Base-by-base conservation (phyloP, 2,329 filamentous ascomycete genomes). In the Trichoderma aggressivum region DNA sequence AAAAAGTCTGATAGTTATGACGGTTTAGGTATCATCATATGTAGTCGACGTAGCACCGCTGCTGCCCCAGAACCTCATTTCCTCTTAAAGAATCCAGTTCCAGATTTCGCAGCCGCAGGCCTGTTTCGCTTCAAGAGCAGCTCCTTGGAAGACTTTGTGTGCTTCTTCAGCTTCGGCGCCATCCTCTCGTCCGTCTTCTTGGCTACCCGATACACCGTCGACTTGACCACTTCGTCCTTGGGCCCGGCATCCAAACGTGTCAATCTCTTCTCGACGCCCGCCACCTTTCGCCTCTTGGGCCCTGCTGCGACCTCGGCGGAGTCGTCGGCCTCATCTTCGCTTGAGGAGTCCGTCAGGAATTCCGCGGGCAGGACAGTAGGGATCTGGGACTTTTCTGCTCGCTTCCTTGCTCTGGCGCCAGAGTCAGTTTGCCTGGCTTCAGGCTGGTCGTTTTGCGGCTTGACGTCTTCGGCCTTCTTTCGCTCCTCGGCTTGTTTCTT, bases 401-500 rank as follows among this genome's bases (percentile, higher is more conserved):
- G 79, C 64, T 75, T 76, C 65, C 71, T 75, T 21, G 73, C 53
- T 53, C 32, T 60, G 59, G 73, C 34, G 8, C 53, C 24, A 16
- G 43, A 47, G 7, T 69, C 70, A 5, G 18, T 11, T 26, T n/a
- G 43, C 32, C 61, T 34, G 62, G 72, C 74, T 55, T 70, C 53
- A 50, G 76, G 69, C 63, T 73, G 70, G 5, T 72, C 69, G 4
- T 72, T 74, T 16, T 76, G 74, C 34, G 70, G 72, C 26, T 72
- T 75, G n/a, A 74, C 73, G 11, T 75, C 74, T 36, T 75, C 75
- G 24, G 76, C 72, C 75, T 77, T 76, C 76, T 86, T 87, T 72
- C 86, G 84, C 75, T 83, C 81, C 72, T 83, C 80, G 3, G 87
- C 87, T 78, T 89, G 87, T 68, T 86, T 81, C 77, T 87, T 88